Base-by-base conservation (phyloP, 805 yeast genomes). In the Metschnikowia colocasiae region DNA sequence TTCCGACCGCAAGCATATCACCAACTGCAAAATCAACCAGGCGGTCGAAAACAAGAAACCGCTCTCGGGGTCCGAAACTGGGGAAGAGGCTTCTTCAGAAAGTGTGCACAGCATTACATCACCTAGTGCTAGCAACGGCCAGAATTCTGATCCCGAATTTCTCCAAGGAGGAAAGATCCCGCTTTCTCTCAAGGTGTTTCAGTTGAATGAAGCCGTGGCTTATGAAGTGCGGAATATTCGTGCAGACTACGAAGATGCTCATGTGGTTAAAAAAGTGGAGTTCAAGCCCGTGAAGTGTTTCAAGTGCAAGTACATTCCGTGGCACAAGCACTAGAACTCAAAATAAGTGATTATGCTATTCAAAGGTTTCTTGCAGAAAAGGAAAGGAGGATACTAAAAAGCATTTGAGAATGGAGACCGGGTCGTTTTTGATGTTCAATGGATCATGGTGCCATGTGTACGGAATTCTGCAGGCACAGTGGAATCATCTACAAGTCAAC, bases 181-280 rank as follows among this genome's bases (percentile, higher is more conserved):
- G 16, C 40, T 43, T 19, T 42, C 49, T 6, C 40, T 43, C 13
- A 50, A 45, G 32, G 46, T 50, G 15, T 50, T 45, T 25, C 47
- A 49, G 48, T 26, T 53, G 25, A 53, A 53, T 37, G 56, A 53
- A 23, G 41, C 44, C 19, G 56, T 51, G 26, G 56, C 56, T 3
- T 36, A 44, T 27, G 55, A 53, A 25, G 52, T 53, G 25, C 38
- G 55, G 22, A 47, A 43, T 33, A 26, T 45, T 10, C 42, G 56
- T 13, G 46, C 53, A 4, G 48, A 48, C 40, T 38, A 43, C 25
- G 55, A 51, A 22, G 50, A 48, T 36, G 37, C 43, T 34, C 46
- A 48, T 30, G 31, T 49, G 38, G 45, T 34, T 19, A 38, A 31
- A 22, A 49, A 41, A 39, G 53, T 53, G 38, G 38, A 41, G 7